These are phyloP conservation scores for Soucietia sequanensis DNA, from an alignment of 805 yeast genomes.

Conservation along the genomic window DNA sequence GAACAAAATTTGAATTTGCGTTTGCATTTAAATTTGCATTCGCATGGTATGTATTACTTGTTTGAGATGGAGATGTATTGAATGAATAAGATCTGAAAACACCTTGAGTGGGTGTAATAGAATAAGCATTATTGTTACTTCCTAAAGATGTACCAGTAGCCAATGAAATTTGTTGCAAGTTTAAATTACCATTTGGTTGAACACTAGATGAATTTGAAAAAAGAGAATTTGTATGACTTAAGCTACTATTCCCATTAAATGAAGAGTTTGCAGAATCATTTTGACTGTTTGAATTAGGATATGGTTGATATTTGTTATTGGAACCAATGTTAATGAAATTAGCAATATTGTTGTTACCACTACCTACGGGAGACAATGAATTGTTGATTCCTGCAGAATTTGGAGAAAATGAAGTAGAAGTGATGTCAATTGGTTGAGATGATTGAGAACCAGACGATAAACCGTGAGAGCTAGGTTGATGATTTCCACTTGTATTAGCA, in stretches of 20 bases:
- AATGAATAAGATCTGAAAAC: no score
- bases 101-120: no score
- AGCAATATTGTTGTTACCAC: constrained; percentile 9
- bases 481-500: no score
- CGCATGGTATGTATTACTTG: neutral
- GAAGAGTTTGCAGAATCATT: neutral
- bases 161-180: no score
- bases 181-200: no score
- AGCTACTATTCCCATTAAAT: neutral
- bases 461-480: neutral
- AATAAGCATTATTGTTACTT: no score
- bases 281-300: no score
- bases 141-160: no score
- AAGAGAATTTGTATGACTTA: neutral
- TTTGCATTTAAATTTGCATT: no score
- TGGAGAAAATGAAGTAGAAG: constrained; percentile 3
- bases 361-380: neutral
- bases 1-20: no score
- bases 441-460: no score
- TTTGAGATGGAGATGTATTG: neutral
- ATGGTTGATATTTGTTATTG: no score
- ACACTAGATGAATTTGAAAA: neutral
- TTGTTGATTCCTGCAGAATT: constrained; percentile 2
- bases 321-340: constrained; percentile 7
- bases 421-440: constrained; percentile 16